Base-by-base conservation (phyloP, 164 flowering plant genomes). In the Magnolia changhungtana region DNA sequence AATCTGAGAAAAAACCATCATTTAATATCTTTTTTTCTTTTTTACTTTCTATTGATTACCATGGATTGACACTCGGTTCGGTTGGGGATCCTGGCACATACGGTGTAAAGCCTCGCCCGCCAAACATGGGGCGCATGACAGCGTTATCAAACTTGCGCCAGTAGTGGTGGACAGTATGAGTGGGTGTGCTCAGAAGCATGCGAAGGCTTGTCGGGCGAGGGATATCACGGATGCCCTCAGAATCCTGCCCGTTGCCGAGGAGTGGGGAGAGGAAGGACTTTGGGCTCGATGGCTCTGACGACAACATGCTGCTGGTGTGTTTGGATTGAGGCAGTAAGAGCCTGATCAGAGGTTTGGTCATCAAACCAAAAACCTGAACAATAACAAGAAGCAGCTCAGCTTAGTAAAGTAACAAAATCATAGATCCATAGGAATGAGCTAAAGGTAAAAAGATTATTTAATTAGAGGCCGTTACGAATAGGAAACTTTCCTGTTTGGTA, bases 71-170 rank as follows among this genome's bases (percentile, higher is more conserved):
- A 59, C 79, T 81, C 69, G 69, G 82, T 75, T 91, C 97, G 0
- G 86, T 88, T 23, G 98, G 98, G 16, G 98, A 91, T 31, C 97
- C 94, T 7, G 95, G 97, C 45, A 88, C 86, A 65, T 77, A 86
- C 2, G 92, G 96, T 1, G 86, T 90, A 82, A 95, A 95, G n/a
- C 98, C 97, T 19, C 97, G 81, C 0, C 98, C 98, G 23, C 98
- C 98, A 80, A 95, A 93, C 74, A 92, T 87, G 0, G 98, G 98
- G 9, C 96, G 83, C 97, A 95, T 95, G 87, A 90, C 88, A 45
- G 90, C 86, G 78, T 95, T 68, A 66, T 93, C 98, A 58, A 95
- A 95, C 77, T 83, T 93, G 67, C 95, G 88, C 98, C 98, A 95
- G 29, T 89, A 93, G 76, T 83, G 80, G 80, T 95, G 98, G 45